These are phyloP conservation scores for Syncephalastrum racemosum DNA, from an alignment of 371 early-diverging fungal genomes.

Conservation along the genomic window DNA sequence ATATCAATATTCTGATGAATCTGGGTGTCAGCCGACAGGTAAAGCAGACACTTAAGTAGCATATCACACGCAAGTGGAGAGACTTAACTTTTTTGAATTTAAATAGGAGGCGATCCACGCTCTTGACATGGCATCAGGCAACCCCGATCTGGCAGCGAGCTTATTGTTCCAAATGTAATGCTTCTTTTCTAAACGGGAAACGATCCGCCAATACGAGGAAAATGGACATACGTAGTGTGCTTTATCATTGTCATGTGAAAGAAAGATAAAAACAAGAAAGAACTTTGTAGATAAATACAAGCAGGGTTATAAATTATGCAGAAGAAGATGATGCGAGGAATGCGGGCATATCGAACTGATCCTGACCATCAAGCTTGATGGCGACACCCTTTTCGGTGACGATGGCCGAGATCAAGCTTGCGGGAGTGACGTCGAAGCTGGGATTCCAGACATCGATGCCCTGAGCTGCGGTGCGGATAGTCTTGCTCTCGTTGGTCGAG, in stretches of 20 bases:
- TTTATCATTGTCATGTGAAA: conserved; percentile 6
- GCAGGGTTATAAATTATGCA: no score
- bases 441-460: conserved; percentile 94
- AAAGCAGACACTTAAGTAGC: conserved; percentile 3
- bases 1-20: conserved; percentile 36
- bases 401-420: conserved; percentile 82
- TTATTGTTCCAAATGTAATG: conserved; percentile 58
- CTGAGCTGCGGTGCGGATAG: conserved; percentile 81
- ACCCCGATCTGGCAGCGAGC: conserved; percentile 86
- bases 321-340: conserved; percentile 28
- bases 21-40: conserved; percentile 48
- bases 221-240: no score
- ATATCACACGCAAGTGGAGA: no score
- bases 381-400: conserved; percentile 92
- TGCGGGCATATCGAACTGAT: conserved; percentile 59
- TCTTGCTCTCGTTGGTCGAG: conserved; percentile 33
- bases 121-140: conserved; percentile 80
- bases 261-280: background rate
- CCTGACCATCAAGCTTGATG: conserved; percentile 57
- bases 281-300: background rate
- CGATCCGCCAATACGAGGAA: no score
- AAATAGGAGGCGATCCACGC: conserved; percentile 77
- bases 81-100: conserved; percentile 17
- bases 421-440: conserved; percentile 94
- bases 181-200: no score